Base-by-base conservation (phyloP, 2,329 filamentous ascomycete species). In the Pyrenophora seminiperda region DNA sequence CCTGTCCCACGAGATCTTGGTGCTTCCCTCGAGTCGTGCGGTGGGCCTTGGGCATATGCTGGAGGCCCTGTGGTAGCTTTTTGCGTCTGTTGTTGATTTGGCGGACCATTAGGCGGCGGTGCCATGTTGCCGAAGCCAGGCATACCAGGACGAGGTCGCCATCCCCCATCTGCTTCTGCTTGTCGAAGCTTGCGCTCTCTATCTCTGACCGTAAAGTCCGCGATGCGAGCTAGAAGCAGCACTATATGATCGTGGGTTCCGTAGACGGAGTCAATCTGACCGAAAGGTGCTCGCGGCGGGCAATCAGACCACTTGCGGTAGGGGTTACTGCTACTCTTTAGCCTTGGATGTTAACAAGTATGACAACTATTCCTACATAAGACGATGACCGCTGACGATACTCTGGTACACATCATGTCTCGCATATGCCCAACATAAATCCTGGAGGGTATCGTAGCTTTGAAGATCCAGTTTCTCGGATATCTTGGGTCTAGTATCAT, bases 331-430 rank as follows among this genome's bases (percentile, higher is more conserved):
- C 6, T 11, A 33, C 6, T 7, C 50, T 43, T 73, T 45, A 76
- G 69, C 41, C 17, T 7, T 3, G 15, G 15, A 11, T 10, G 7
- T 6, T 19, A 9, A 41, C 7, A 5, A 14, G 6, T 14, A 1
- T 7, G 24, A 11, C 7, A 2, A 2, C 2, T 3, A 15, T 18
- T 81, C 91, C 81, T 78, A 96, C 91, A 97, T 87, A 38, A 95
- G 78, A 54, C 82, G 82, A 33, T 93, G 92, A 7, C 91, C 93
- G 59, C 92, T 94, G 18, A 97, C 77, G 53, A 97, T 84, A 68
- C 90, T 91, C 71, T 97, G 93, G 62, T 93, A 95, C 7, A 89
- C 85, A 70, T 97, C 94, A 78, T 97, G 94, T 73, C 96, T 96
- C 63, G 84, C 87, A 70, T 92, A 97, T 89, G 91, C 97, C 92